Evolutionary conservation across 805 yeast species (phyloP), one percentile per base, ranked within the genome.

Genomic region (Saccharomycopsis fibuligera): DNA sequence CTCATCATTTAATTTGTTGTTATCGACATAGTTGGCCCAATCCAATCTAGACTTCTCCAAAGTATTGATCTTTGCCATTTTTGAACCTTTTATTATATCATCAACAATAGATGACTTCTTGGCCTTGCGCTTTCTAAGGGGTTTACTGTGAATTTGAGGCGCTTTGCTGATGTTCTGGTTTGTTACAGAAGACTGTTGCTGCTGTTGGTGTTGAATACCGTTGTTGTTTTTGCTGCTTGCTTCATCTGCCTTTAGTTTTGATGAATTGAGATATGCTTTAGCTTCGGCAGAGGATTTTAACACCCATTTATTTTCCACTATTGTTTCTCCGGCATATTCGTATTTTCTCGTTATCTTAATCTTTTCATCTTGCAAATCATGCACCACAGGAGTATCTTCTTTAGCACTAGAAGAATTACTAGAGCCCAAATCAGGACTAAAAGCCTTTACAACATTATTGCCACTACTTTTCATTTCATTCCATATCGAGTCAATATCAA

Each of bases 21-120:
- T 75, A 65, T 91, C 97, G 27, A 93, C 96, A 66, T 86, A 89
- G 41, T 86, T 79, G 1, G 95, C 95, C 96, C 98, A 93, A 65
- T 93, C 99, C 44, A 93, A 71, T 54, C 95, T 72, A 1, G 96
- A 86, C 65, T 93, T 93, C 62, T 93, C 98, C 55, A 93, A 69
- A 0, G 99, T 93, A 22, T 95, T 86, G 53, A 93, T 71, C 62
- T 88, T 91, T 29, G 86, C 79, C 56, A 84, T 81, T 54, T 83
- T 78, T 2, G 85, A 72, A 9, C 81, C 75, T 39, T 78, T 69
- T 41, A 88, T 75, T 33, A 89, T 89, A 49, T 83, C 86, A 61
- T 86, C 90, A 5, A 89, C 67, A 27, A 87, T 66, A 23, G 91
- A 81, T 2, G 86, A 83, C 55, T 96, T 72, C 60, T 86, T 88